phyloP scores from a whole-genome alignment of 2,329 filamentous ascomycete species.

The Magnaporthales sp. region DNA sequence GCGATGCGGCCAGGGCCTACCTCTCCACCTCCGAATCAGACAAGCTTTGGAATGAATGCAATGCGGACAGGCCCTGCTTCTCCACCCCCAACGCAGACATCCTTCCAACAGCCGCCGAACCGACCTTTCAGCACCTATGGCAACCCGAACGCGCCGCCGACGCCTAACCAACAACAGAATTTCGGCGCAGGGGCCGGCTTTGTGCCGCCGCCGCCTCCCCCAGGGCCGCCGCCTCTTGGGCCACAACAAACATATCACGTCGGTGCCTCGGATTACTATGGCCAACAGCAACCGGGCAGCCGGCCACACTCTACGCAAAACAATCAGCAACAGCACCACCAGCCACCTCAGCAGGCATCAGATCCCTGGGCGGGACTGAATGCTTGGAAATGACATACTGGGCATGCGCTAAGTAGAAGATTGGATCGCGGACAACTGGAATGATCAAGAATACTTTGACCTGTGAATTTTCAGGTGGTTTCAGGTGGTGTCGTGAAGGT shows the following conservation, averaged over 20 bases:
- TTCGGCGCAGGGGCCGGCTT: conserved; percentile 45
- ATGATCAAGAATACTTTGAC: background rate
- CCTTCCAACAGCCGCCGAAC: conserved; percentile 38
- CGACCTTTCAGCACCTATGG: conserved; percentile 39
- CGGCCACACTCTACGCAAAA: conserved; percentile 22
- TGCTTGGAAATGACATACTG: conserved; percentile 34
- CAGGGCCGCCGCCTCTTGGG: conserved; percentile 52
- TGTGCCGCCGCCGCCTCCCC: conserved; percentile 55
- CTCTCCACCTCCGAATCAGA: conserved; percentile 57
- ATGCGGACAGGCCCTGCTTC: conserved; percentile 33
- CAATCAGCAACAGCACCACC: conserved; percentile 23
- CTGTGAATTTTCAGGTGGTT: too few relatives aligned
- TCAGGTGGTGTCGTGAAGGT: background rate
- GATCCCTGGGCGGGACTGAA: conserved; percentile 46
- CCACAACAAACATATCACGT: conserved; percentile 56
- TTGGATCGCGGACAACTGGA: background rate
- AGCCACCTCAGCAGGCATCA: conserved; percentile 22
- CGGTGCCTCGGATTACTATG: conserved; percentile 20
- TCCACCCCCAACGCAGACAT: conserved; percentile 52
- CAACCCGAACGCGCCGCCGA: conserved; percentile 27
- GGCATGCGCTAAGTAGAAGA: background rate
- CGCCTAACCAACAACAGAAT: conserved; percentile 28
- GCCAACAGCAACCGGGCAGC: conserved; percentile 19
- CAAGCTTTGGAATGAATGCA: conserved; percentile 30
- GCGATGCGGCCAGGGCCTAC: conserved; percentile 26